Conservation (phyloP, 768 basidiomycete genomes). For the Mycena leptocephala region DNA sequence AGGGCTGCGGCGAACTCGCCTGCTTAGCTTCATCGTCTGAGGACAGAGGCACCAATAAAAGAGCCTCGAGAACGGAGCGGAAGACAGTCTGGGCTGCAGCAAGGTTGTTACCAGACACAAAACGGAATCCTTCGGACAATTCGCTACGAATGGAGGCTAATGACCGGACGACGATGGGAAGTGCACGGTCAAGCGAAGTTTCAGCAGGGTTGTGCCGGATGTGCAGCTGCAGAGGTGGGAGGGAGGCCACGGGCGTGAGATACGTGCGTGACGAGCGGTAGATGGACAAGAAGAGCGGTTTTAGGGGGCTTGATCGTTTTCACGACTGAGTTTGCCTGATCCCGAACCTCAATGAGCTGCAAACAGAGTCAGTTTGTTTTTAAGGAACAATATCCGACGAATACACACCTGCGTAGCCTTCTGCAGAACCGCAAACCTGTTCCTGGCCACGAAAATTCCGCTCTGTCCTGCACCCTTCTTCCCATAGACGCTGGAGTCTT, state of each 20-base stretch:
- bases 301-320: constrained; percentile 97
- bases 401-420: constrained; percentile 87
- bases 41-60: constrained; percentile 86
- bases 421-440: constrained; percentile 94
- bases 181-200: constrained; percentile 82
- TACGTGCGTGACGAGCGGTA: constrained; percentile 94
- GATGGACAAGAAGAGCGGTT: constrained; percentile 88
- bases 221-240: constrained; percentile 91
- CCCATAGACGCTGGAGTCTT: constrained; percentile 94
- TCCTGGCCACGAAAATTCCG: constrained; percentile 97
- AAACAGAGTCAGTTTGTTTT: background rate
- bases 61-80: constrained; percentile 83
- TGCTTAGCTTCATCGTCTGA: constrained; percentile 91
- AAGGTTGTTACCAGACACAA: constrained; percentile 90
- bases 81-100: constrained; percentile 86
- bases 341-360: constrained; percentile 95
- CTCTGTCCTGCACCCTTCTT: constrained; percentile 91
- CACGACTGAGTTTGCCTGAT: constrained; percentile 92
- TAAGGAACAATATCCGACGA: background rate
- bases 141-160: constrained; percentile 84
- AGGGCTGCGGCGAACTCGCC: constrained; percentile 62
- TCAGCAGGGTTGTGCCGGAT: constrained; percentile 89
- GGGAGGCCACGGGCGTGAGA: constrained; percentile 87
- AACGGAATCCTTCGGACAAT: constrained; percentile 90
- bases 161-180: constrained; percentile 84